A percentile compares a stretch with the other conserved stretches of the same genome.
These are phyloP conservation scores for Verbascum thapsus DNA, from an alignment of 257 asterid genomes.

Conservation along the genomic window DNA sequence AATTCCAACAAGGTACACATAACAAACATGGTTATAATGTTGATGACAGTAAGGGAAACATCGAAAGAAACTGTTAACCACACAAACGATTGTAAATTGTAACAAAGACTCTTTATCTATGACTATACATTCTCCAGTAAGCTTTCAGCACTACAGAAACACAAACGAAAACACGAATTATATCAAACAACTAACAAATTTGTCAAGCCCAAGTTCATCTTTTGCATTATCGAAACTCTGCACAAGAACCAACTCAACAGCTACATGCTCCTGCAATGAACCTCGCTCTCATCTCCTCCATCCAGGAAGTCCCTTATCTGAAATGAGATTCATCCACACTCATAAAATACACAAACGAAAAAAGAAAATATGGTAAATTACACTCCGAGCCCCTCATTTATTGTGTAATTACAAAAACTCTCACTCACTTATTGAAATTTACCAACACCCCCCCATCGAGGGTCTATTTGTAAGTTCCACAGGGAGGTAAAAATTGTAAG, in stretches of 20 bases:
- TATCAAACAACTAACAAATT: constrained; percentile 35
- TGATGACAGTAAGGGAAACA: constrained; percentile 7
- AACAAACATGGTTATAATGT: not conserved
- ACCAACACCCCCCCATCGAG: not conserved
- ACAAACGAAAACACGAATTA: constrained; percentile 36
- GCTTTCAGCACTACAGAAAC: constrained; percentile 37
- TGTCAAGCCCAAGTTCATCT: constrained; percentile 32
- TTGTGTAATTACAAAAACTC: too few relatives aligned
- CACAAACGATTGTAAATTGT: not conserved
- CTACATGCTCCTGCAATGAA: constrained; percentile 25
- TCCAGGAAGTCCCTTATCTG: constrained; percentile 85
- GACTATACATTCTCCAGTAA: constrained; percentile 50
- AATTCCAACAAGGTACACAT: not conserved
- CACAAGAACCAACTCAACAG: constrained; percentile 35
- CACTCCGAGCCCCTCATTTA: too few relatives aligned
- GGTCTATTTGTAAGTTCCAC: too few relatives aligned
- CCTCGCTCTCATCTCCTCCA: constrained; percentile 78
- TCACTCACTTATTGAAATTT: too few relatives aligned
- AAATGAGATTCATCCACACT: constrained; percentile 24
- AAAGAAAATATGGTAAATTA: not conserved
- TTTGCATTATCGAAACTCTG: constrained; percentile 28
- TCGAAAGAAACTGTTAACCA: constrained; percentile 12
- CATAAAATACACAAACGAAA: constrained; percentile 10
- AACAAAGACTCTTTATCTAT: constrained; percentile 40
- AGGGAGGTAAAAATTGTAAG: too few relatives aligned